Base-by-base conservation (phyloP, 202 grass and related monocot genomes). In the Brachypodium distachyon region DNA sequence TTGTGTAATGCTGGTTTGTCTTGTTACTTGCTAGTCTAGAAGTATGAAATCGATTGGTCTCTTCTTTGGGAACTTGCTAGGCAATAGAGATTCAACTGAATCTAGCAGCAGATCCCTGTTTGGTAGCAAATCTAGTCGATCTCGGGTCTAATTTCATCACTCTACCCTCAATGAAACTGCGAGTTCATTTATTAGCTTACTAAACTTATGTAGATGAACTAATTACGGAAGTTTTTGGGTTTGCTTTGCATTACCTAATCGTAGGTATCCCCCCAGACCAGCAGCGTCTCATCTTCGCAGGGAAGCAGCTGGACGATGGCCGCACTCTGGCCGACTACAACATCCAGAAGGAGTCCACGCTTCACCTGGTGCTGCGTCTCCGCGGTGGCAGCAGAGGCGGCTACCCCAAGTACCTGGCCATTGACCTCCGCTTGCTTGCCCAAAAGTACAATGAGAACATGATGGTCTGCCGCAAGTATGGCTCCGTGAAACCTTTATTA, bases 271-370 rank as follows among this genome's bases (percentile, higher is more conserved):
- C 90, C 0, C 90, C 90, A 0, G 86, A 92, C 60, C 90, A 92
- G 76, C 90, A 92, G 74, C 48, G 83, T 0, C 36, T 90, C 0
- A 92, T 92, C 69, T 92, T 92, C 0, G 89, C 85, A 4, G 89
- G 89, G 17, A 91, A 91, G 67, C 85, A 91, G 61, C 73, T 91
- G 0, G 85, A 91, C 47, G 89, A 91, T 1, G 85, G 85, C 3
- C 67, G 82, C 1, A 91, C 89, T 25, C 54, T 91, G 0, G 85
- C 89, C 0, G 85, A 91, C 18, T 91, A 91, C 53, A 88, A 91
- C 47, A 91, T 91, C 52, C 89, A 91, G 37, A 91, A 91, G 69
- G 89, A 91, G 37, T 76, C 67, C 1, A 91, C 89, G 2, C 90
- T 92, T 5, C 90, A 92, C 18, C 63, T 92, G 0, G 90, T 88